phyloP scores from a whole-genome alignment of 805 yeast species.

The Saccharomycopsis lassenensis region DNA sequence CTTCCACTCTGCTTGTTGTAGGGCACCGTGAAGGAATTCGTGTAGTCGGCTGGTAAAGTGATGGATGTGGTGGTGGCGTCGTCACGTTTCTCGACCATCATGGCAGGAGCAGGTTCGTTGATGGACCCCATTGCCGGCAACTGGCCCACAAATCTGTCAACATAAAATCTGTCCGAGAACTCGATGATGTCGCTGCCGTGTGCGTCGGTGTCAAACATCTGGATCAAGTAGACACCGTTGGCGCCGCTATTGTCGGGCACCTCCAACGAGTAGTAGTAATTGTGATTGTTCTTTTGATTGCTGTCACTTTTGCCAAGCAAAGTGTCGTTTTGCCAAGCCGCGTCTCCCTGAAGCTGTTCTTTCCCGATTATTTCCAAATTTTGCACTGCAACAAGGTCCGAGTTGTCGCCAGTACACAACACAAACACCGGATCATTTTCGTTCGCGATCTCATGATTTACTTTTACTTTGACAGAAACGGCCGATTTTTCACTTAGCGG shows the following conservation, averaged over 20 bases:
- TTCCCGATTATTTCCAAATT: too few species aligned
- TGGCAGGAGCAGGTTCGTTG: constrained; percentile 35
- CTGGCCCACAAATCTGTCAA: constrained; percentile 66
- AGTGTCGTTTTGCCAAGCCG: too few species aligned
- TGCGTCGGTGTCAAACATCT: constrained; percentile 38
- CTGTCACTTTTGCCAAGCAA: too few species aligned
- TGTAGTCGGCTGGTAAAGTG: constrained; percentile 25
- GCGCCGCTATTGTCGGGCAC: constrained; percentile 36
- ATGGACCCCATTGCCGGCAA: constrained; percentile 31
- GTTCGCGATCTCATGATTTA: too few species aligned
- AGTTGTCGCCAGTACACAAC: constrained; percentile 63
- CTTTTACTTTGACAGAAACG: too few species aligned
- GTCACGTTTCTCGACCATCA: constrained; percentile 20
- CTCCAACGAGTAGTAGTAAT: constrained; percentile 28
- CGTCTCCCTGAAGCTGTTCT: too few species aligned
- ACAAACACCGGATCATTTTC: too few species aligned
- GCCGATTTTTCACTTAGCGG: too few species aligned
- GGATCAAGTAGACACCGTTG: constrained; percentile 63
- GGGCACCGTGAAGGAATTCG: constrained; percentile 52
- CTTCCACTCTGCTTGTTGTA: constrained; percentile 71
- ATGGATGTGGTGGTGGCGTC: constrained; percentile 23
- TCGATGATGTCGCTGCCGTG: constrained; percentile 40
- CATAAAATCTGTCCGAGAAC: constrained; percentile 53
- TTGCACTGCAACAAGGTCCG: constrained; percentile 33
- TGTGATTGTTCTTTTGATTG: too few species aligned